Percentiles rank a stretch among this genome's conserved stretches.
phyloP scores from a whole-genome alignment of 345 rosid genomes.

The Sisymbrium irio region DNA sequence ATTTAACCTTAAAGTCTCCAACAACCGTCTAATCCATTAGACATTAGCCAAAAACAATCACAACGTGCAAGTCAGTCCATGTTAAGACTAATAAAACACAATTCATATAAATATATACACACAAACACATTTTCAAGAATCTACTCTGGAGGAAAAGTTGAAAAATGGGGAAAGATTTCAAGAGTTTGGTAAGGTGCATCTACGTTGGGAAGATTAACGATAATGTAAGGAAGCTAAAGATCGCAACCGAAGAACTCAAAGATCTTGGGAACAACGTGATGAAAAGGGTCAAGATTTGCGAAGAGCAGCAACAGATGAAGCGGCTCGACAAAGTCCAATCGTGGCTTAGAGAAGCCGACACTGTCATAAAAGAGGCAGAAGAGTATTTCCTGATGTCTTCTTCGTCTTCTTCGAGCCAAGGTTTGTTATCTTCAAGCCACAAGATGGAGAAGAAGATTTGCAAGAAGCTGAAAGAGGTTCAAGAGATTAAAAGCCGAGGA shows the following conservation, averaged over 20 bases:
- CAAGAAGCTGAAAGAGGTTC: conserved; percentile 30
- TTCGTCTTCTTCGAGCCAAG: conserved; percentile 30
- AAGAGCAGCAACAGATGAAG: conserved; percentile 36
- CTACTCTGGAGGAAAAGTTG: neutral
- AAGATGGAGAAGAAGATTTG: conserved; percentile 32
- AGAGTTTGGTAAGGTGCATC: conserved; percentile 34
- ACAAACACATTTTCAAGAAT: conserved; percentile 11
- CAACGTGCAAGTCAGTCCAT: conserved; percentile 33
- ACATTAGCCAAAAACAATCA: neutral
- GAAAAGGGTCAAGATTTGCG: conserved; percentile 31
- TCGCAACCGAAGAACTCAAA: conserved; percentile 30
- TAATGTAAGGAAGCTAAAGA: conserved; percentile 25
- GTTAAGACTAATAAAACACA: neutral
- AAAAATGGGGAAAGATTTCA: conserved; percentile 37
- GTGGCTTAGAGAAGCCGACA: conserved; percentile 37
- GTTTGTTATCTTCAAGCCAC: conserved; percentile 24
- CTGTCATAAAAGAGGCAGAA: conserved; percentile 27
- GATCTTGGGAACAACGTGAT: conserved; percentile 27
- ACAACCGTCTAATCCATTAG: conserved; percentile 6
- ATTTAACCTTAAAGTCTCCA: conserved; percentile 1
- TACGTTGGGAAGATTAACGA: conserved; percentile 31
- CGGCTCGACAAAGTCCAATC: conserved; percentile 28
- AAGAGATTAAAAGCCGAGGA: conserved; percentile 30
- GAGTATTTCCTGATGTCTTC: conserved; percentile 24
- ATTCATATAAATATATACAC: neutral